Evolutionary conservation across 1,139 yeast genomes (phyloP).

Genomic region (Yamadazyma spencermartinsiae): DNA sequence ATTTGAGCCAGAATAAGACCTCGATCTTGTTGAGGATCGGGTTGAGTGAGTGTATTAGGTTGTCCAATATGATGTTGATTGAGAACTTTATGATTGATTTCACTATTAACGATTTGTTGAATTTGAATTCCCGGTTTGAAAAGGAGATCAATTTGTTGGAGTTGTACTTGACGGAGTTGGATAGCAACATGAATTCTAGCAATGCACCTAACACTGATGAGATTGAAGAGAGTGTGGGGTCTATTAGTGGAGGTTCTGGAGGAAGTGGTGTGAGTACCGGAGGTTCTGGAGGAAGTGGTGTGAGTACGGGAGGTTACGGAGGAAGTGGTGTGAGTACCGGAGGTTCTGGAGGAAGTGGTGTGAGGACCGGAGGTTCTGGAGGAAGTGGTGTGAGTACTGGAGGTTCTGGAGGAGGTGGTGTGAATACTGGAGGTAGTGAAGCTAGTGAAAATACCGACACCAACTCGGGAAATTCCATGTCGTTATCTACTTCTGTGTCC

Average conservation of each 20-base stretch:
- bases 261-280: not conserved
- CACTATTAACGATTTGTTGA: slow-evolving; percentile 36
- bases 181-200: slow-evolving; percentile 5
- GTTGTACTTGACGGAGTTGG: slow-evolving; percentile 14
- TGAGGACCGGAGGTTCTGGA: not conserved
- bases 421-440: not conserved
- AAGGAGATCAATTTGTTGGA: slow-evolving; percentile 40
- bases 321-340: not conserved
- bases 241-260: slow-evolving; percentile 1
- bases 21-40: slow-evolving; percentile 43
- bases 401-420: not conserved
- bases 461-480: not conserved
- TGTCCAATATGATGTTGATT: slow-evolving; percentile 51
- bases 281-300: not conserved
- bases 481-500: not conserved
- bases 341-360: not conserved
- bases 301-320: not conserved
- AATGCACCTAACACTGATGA: slow-evolving; percentile 7
- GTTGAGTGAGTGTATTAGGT: slow-evolving; percentile 48
- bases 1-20: slow-evolving; percentile 26
- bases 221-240: slow-evolving; percentile 11
- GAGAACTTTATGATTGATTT: slow-evolving; percentile 53
- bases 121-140: slow-evolving; percentile 41
- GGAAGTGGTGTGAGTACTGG: not conserved
- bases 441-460: not conserved